A percentile compares a stretch with the other conserved stretches of the same genome.
These are phyloP conservation scores for Tolypocladium tropicale DNA, from an alignment of 2,329 filamentous ascomycete genomes.

Conservation along the genomic window DNA sequence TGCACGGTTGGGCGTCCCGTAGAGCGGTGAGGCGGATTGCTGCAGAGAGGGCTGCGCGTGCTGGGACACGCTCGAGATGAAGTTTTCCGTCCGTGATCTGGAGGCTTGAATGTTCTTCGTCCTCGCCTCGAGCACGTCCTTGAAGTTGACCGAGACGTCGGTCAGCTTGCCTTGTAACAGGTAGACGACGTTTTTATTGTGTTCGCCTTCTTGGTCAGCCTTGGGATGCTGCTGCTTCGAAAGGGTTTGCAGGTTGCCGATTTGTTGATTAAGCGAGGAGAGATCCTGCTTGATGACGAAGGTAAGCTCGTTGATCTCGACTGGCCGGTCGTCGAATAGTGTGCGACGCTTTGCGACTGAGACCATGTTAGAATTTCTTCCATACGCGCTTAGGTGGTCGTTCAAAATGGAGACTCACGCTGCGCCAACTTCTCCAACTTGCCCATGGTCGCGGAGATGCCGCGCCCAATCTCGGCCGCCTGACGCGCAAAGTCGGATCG, in stretches of 20 bases:
- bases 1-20: slow-evolving; percentile 63
- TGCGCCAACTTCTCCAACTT: slow-evolving; percentile 92
- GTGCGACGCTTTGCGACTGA: slow-evolving; percentile 90
- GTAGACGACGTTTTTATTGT: slow-evolving; percentile 95
- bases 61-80: slow-evolving; percentile 80
- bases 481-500: slow-evolving; percentile 88
- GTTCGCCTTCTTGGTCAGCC: slow-evolving; percentile 77
- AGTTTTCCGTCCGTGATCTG: slow-evolving; percentile 86
- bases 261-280: slow-evolving; percentile 73
- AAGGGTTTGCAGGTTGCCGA: slow-evolving; percentile 69
- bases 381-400: neutral
- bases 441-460: slow-evolving; percentile 85
- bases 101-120: slow-evolving; percentile 98
- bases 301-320: slow-evolving; percentile 94
- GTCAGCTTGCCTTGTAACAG: slow-evolving; percentile 85
- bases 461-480: slow-evolving; percentile 83
- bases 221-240: slow-evolving; percentile 67
- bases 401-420: slow-evolving; percentile 35
- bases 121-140: slow-evolving; percentile 89
- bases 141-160: slow-evolving; percentile 91
- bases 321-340: slow-evolving; percentile 90
- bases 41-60: slow-evolving; percentile 59
- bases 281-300: slow-evolving; percentile 98
- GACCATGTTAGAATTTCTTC: slow-evolving; percentile 3
- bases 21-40: slow-evolving; percentile 76